Evolutionary conservation across 306 rosid species (phyloP), one percentile per base, ranked within the genome.

Genomic region (Lupinus albus): DNA sequence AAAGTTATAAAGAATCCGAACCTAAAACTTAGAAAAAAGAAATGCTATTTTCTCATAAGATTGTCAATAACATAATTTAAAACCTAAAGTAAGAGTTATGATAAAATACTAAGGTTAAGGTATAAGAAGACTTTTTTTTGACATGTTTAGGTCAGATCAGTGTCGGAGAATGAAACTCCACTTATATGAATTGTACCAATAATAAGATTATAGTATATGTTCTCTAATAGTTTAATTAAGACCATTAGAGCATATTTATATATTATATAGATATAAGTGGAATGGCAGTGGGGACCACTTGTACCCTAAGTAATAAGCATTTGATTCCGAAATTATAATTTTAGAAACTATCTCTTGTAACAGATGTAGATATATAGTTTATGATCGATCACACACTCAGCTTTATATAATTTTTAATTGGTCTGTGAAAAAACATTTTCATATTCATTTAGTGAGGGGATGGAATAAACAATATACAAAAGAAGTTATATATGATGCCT

Each of bases 131-230:
- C 63, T 76, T 60, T 61, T 71, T 86, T 84, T 79, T 59, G 82
- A 85, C 68, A 68, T 61, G 46, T 65, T 76, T 78, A 18, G 80
- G 79, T 72, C 76, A 72, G 67, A 51, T 77, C 68, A 74, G 74
- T 72, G 57, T 62, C 74, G 57, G 55, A 82, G 76, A 76, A 70
- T 70, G 75, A 81, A 55, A 83, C 62, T 73, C 95, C 89, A 83
- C 87, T 76, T 67, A 50, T 64, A 38, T 50, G 51, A 32, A 6
- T 67, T 52, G 65, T 73, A 82, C 76, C 67, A 78, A 75, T 20
- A 68, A 25, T 50, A 53, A 33, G 32, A 75, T 20, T 33, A 33
- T 33, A 25, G 38, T 33, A 33, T 64, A 55, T 60, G 70, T 53
- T 71, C 33, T 38, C 11, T 3, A 25, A 25, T 25, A 25, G 4